Base-by-base conservation (phyloP, 345 rosid species). In the Pugionium cornutum region DNA sequence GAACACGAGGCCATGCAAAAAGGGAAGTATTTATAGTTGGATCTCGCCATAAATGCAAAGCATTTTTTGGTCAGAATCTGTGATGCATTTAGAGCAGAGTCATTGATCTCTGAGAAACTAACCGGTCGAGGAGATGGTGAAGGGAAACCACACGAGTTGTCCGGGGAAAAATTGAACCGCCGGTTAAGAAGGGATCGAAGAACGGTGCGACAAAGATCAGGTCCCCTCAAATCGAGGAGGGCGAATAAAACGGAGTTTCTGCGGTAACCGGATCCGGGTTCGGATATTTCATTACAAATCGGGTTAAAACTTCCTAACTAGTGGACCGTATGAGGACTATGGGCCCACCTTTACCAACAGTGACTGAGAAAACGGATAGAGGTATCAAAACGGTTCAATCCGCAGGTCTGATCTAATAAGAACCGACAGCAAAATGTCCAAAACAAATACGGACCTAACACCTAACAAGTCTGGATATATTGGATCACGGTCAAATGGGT, bases 31-130 rank as follows among this genome's bases (percentile, higher is more conserved):
- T 42, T 58, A 6, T 52, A 43, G 66, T 53, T 58, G 60, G 71
- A 72, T 72, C 76, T 65, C 49, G 55, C 76, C 76, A 58, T 72
- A 29, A 58, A 72, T 66, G 47, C 44, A 28, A 65, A 72, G 37
- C 65, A 2, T 35, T 2, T 36, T 29, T 26, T 27, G 56, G 35
- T 53, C 43, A 54, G 58, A 30, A 47, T 41, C 66, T 2, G 51
- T 41, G 66, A 39, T 49, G 41, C 46, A 56, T 46, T 36, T 43
- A 63, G 50, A 69, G 28, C 10, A 55, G 69, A 56, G 70, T 41
- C 28, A 47, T 35, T 61, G 74, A 41, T 53, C 40, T 40, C 9
- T 29, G 70, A 30, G 62, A 55, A 58, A 72, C 71, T 66, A 51
- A 72, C 76, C 76, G 35, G 49, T 64, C 8, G 31, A 58, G 43